Conservation (phyloP, 371 early-diverging fungal genomes). For the Polyrhizophydium stewartii region DNA sequence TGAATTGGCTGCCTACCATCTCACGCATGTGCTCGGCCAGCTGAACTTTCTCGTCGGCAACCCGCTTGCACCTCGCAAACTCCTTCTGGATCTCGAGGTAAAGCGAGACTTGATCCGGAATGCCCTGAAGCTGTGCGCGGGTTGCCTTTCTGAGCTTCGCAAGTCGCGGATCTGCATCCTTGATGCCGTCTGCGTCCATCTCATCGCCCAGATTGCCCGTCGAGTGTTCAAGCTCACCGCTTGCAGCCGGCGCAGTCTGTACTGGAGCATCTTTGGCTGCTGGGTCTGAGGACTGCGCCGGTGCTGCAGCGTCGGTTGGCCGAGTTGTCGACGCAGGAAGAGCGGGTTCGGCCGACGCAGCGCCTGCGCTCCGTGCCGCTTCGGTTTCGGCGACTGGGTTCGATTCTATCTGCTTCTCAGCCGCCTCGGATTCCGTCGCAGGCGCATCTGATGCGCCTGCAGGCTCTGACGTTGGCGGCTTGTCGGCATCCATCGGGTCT, state of each 20-base stretch:
- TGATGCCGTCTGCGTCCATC: neutral
- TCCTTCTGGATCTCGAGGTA: slow-evolving; percentile 15
- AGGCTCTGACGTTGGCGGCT: neutral
- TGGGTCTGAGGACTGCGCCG: too few species aligned
- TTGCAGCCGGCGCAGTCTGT: neutral
- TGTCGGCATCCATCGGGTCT: too few species aligned
- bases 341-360: too few species aligned
- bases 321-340: too few species aligned
- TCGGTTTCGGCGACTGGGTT: too few species aligned
- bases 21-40: slow-evolving; percentile 16
- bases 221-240: neutral
- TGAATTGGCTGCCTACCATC: slow-evolving; percentile 13
- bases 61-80: slow-evolving; percentile 13
- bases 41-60: slow-evolving; percentile 27
- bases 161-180: neutral
- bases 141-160: neutral
- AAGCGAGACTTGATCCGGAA: slow-evolving; percentile 21
- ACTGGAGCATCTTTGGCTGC: too few species aligned
- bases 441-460: neutral
- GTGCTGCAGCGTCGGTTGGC: too few species aligned
- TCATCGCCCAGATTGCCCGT: neutral
- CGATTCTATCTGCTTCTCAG: neutral
- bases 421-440: too few species aligned
- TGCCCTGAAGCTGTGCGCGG: slow-evolving; percentile 12
- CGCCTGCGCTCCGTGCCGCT: too few species aligned